Evolutionary conservation across 352 stramenopile species (phyloP), one percentile per base, ranked within the genome.

Genomic region (Globisporangium recalcitrans): DNA sequence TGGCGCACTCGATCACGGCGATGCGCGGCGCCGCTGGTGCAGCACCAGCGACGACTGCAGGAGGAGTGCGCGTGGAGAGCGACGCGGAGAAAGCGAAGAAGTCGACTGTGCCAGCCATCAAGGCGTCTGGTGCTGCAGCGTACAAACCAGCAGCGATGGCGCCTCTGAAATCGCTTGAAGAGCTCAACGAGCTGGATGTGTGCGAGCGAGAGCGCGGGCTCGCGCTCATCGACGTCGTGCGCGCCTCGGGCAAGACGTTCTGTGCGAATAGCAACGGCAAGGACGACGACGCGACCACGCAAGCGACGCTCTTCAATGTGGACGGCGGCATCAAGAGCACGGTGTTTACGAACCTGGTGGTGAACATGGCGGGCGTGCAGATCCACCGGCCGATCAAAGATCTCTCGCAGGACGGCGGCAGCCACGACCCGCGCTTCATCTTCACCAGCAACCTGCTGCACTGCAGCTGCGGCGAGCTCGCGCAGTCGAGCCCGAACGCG

Each of bases 381-480:
- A 51, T 67, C 34, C 19, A 31, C 42, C 24, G 29, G 22, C 58
- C 55, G 13, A 71, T 73, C 42, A 47, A 51, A 3, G 52, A 73
- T 31, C 44, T 68, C 1, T 71, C 57, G 31, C 57, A 73, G n/a
- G 67, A 73, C n/a, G 67, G 63, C 42, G 58, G 53, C 24, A 1
- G 38, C 11, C 63, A 73, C 52, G 67, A 73, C 52, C 67, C 67
- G 16, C 63, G 67, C 38, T 71, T 67, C 60, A 21, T 54, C 1
- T 63, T 63, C 52, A 27, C 34, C 3, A 13, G 3, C 22, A 29
- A 60, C 40, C 0, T 65, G 36, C 31, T 60, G 36, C 38, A 44
- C 21, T 65, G 60, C 19, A 32, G 42, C 31, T 65, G 60, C 40
- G 3, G 9, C 1, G 52, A 65, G 9, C 52, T 61, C 40, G 40